These are phyloP conservation scores for Pythium monospermum DNA, from an alignment of 352 stramenopile genomes.

Conservation along the genomic window DNA sequence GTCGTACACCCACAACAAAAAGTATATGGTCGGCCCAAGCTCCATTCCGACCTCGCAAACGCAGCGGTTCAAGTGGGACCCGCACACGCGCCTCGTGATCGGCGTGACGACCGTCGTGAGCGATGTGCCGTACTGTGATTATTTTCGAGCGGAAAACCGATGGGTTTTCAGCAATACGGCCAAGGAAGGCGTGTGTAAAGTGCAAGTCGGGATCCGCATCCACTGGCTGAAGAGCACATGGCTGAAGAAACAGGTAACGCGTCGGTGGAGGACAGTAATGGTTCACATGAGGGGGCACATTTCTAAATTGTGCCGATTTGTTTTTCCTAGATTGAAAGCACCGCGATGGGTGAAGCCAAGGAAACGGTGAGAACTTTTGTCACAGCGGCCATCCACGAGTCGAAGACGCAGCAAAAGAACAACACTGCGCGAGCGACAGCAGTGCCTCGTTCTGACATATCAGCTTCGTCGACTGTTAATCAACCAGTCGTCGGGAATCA, in stretches of 20 bases:
- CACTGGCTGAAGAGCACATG: slow-evolving; percentile 82
- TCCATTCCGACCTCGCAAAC: slow-evolving; percentile 69
- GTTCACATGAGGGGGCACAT: background rate
- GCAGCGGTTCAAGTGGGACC: slow-evolving; percentile 58
- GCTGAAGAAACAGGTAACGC: slow-evolving; percentile 87
- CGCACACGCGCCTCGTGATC: slow-evolving; percentile 46
- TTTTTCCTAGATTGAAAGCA: slow-evolving; percentile 60
- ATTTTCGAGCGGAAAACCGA: slow-evolving; percentile 82
- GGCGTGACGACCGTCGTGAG: slow-evolving; percentile 68
- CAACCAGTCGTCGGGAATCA: no score
- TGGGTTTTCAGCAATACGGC: slow-evolving; percentile 74
- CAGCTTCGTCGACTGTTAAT: no score
- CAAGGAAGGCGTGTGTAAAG: slow-evolving; percentile 30
- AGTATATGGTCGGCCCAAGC: slow-evolving; percentile 83
- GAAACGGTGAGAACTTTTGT: slow-evolving; percentile 49
- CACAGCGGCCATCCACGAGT: slow-evolving; percentile 35
- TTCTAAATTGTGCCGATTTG: background rate
- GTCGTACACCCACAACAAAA: slow-evolving; percentile 81
- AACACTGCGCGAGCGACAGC: background rate
- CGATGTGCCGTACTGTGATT: slow-evolving; percentile 81
- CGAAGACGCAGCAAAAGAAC: no score
- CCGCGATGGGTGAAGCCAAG: slow-evolving; percentile 67
- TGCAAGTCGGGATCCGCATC: slow-evolving; percentile 65
- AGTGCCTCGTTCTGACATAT: background rate
- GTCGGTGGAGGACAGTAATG: no score